phyloP scores from a whole-genome alignment of 768 basidiomycete species.

The Aureoboletus auriporus region DNA sequence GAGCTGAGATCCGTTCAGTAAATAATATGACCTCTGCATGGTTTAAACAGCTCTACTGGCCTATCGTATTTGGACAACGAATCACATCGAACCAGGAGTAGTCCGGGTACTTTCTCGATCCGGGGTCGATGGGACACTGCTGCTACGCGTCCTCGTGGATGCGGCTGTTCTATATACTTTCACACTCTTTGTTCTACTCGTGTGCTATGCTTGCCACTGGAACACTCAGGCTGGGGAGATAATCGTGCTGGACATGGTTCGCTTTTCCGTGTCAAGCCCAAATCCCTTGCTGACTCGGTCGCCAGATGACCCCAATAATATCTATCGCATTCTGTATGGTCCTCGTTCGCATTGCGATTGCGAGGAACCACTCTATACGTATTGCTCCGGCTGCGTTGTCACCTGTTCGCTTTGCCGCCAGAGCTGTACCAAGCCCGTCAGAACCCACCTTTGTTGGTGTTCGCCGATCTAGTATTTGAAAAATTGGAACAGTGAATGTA shows the following conservation, averaged over 20 bases:
- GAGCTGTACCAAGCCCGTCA: not conserved
- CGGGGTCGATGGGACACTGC: not conserved
- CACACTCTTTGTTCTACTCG: conserved; percentile 9
- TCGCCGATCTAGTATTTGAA: conserved; percentile 17
- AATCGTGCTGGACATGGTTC: conserved; percentile 20
- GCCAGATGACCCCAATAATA: conserved; percentile 17
- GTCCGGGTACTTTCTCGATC: conserved; percentile 10
- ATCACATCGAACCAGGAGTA: conserved; percentile 5
- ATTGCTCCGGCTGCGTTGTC: conserved; percentile 1
- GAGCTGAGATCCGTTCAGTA: not conserved
- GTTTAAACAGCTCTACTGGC: conserved; percentile 8
- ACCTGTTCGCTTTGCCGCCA: conserved; percentile 14
- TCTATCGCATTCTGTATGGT: conserved; percentile 17
- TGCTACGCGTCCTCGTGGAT: conserved; percentile 17
- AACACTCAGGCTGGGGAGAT: conserved; percentile 1
- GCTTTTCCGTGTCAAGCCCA: not conserved
- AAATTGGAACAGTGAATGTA: no score
- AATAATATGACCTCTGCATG: not conserved
- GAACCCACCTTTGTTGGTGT: not conserved
- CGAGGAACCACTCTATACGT: not conserved
- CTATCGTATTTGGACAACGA: conserved; percentile 14
- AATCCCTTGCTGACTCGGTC: not conserved
- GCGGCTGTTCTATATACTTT: conserved; percentile 13
- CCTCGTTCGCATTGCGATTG: conserved; percentile 17
- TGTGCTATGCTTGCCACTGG: conserved; percentile 5